These are phyloP conservation scores for Zygosaccharomyces sapae DNA, from an alignment of 1,139 yeast genomes.

Conservation along the genomic window DNA sequence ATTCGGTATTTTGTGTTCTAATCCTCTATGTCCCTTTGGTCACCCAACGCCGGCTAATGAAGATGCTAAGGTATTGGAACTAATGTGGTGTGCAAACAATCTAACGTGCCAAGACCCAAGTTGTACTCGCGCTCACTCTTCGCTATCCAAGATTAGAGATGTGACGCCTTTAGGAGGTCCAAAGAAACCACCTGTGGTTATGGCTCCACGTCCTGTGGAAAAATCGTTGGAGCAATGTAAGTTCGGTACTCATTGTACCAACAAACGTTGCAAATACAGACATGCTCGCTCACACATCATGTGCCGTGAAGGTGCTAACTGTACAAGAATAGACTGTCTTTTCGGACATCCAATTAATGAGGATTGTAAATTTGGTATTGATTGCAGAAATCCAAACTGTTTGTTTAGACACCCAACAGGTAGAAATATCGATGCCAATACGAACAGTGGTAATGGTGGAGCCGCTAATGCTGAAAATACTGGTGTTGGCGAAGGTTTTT, in stretches of 20 bases:
- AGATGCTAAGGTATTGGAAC: conserved; percentile 60
- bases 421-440: conserved; percentile 39
- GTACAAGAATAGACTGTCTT: conserved; percentile 74
- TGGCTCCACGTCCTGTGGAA: conserved; percentile 38
- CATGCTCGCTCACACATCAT: conserved; percentile 70
- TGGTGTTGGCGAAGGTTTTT: conserved; percentile 6
- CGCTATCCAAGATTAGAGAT: conserved; percentile 45
- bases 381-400: conserved; percentile 68
- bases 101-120: conserved; percentile 54
- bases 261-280: conserved; percentile 72
- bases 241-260: conserved; percentile 70
- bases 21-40: conserved; percentile 78
- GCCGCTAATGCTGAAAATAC: conserved; percentile 8
- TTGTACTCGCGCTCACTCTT: conserved; percentile 78
- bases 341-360: conserved; percentile 78
- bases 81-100: conserved; percentile 76
- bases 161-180: conserved; percentile 33
- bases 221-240: conserved; percentile 74
- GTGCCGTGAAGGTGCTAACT: conserved; percentile 76
- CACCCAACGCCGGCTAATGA: conserved; percentile 90
- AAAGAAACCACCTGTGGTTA: conserved; percentile 21
- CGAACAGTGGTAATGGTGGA: conserved; percentile 8
- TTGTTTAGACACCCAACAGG: conserved; percentile 77
- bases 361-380: conserved; percentile 72
- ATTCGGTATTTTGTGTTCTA: conserved; percentile 69